A percentile compares a stretch with the other conserved stretches of the same genome.
Conservation (phyloP, 164 flowering plant species). For the Macadamia tetraphylla region DNA sequence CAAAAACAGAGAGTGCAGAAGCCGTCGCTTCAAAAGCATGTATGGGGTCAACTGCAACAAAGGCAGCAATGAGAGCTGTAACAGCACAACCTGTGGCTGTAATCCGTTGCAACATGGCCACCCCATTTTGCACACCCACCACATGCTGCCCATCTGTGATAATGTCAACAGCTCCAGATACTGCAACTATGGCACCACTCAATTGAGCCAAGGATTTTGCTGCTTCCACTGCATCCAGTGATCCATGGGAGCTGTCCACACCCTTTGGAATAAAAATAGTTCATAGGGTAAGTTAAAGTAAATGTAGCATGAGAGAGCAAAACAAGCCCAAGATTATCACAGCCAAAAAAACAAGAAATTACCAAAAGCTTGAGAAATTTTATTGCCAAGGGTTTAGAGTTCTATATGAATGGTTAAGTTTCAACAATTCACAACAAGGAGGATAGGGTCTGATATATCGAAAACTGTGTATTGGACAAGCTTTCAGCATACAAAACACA, state of each 20-base stretch:
- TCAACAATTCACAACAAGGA: not conserved
- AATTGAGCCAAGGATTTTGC: conserved; percentile 65
- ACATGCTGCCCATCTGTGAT: conserved; percentile 70
- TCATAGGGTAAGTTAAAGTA: not conserved
- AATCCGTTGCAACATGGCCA: conserved; percentile 71
- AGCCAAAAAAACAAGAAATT: not conserved
- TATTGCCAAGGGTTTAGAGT: no score
- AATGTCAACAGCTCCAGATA: conserved; percentile 84
- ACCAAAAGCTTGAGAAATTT: no score
- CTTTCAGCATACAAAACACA: not conserved
- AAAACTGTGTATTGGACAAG: not conserved
- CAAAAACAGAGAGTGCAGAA: conserved; percentile 73
- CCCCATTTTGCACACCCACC: conserved; percentile 71
- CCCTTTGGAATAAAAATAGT: conserved; percentile 40
- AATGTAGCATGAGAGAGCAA: not conserved
- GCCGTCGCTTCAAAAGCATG: conserved; percentile 77
- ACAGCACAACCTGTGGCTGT: conserved; percentile 93
- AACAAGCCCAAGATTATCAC: not conserved
- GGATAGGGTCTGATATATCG: not conserved
- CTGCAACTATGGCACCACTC: conserved; percentile 66
- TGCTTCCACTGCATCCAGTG: conserved; percentile 75
- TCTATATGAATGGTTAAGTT: no score
- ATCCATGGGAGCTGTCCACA: conserved; percentile 68
- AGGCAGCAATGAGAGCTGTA: conserved; percentile 88
- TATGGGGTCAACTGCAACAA: conserved; percentile 59